Evolutionary conservation across 2,329 filamentous ascomycete genomes (phyloP).

Genomic region (Colletotrichum camelliae): DNA sequence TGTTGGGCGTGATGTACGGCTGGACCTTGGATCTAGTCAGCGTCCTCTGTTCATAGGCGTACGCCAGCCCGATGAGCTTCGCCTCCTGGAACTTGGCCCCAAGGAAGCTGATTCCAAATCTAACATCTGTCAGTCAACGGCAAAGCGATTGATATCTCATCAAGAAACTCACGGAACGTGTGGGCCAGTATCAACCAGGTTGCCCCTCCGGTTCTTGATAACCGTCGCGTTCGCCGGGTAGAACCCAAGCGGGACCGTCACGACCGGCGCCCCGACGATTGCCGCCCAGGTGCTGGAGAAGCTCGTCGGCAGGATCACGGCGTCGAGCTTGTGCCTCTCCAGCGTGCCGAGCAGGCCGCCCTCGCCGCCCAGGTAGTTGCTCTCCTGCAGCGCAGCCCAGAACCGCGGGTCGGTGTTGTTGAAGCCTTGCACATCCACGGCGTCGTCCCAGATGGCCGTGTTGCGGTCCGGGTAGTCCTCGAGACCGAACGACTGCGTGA

Average conservation of each 20-base stretch:
- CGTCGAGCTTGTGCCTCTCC: constrained; percentile 58
- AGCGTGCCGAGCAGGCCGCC: constrained; percentile 67
- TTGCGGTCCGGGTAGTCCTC: constrained; percentile 69
- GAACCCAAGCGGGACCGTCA: constrained; percentile 67
- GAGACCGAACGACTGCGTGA: constrained; percentile 55
- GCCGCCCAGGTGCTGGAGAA: constrained; percentile 25
- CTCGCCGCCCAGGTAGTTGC: constrained; percentile 59
- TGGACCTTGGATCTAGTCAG: constrained; percentile 28
- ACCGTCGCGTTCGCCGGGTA: constrained; percentile 22
- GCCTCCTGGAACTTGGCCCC: constrained; percentile 65
- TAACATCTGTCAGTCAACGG: not conserved
- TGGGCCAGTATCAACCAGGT: constrained; percentile 20
- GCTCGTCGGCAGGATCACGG: constrained; percentile 62
- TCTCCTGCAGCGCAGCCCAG: constrained; percentile 60
- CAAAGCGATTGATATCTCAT: fast-evolving
- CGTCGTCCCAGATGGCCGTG: constrained; percentile 60
- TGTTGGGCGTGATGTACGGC: constrained; percentile 34
- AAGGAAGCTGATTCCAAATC: constrained; percentile 68
- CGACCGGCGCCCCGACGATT: constrained; percentile 46
- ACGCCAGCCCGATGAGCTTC: constrained; percentile 66
- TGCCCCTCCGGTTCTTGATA: constrained; percentile 15
- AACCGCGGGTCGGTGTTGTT: constrained; percentile 62
- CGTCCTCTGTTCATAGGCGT: constrained; percentile 70
- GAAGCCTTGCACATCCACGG: constrained; percentile 52
- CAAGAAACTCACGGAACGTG: constrained; percentile 21